Evolutionary conservation across 164 flowering plant genomes (phyloP).

Genomic region (Aristolochia fimbriata): DNA sequence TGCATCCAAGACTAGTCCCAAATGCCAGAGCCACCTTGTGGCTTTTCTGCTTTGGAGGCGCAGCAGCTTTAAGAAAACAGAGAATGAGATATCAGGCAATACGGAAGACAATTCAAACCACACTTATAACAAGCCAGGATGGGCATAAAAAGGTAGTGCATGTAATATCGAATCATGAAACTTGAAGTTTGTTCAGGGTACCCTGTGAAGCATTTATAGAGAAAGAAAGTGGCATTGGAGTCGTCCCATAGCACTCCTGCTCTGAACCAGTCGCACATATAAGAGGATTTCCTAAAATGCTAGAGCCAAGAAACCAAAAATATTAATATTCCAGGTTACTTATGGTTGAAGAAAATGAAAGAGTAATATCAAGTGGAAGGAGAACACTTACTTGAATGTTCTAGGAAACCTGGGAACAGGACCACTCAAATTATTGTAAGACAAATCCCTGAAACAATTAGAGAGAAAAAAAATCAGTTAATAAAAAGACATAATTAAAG

Average conservation of each 20-base stretch:
- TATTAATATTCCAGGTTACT: background rate
- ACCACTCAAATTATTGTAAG: slow-evolving; percentile 84
- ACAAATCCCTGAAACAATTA: slow-evolving; percentile 60
- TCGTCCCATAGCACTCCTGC: slow-evolving; percentile 58
- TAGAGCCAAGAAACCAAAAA: slow-evolving; percentile 18
- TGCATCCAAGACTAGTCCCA: slow-evolving; percentile 64
- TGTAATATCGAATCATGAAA: no score
- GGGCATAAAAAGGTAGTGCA: no score
- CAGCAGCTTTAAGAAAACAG: slow-evolving; percentile 25
- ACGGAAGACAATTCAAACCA: background rate
- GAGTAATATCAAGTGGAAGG: background rate
- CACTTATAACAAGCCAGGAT: no score
- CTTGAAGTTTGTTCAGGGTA: slow-evolving; percentile 12
- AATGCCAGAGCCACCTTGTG: slow-evolving; percentile 70
- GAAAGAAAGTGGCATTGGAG: slow-evolving; percentile 65
- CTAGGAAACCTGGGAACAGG: slow-evolving; percentile 77
- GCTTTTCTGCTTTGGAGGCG: slow-evolving; percentile 33
- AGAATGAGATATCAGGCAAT: background rate
- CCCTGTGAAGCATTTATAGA: slow-evolving; percentile 50
- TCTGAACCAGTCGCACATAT: slow-evolving; percentile 81
- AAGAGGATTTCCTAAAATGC: slow-evolving; percentile 86
- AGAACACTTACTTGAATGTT: slow-evolving; percentile 54
- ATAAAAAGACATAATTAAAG: background rate
- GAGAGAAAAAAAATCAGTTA: slow-evolving; percentile 1
- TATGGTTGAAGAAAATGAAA: background rate